Evolutionary conservation across 805 yeast genomes (phyloP).

Genomic region (Nadsonia fulvescens): DNA sequence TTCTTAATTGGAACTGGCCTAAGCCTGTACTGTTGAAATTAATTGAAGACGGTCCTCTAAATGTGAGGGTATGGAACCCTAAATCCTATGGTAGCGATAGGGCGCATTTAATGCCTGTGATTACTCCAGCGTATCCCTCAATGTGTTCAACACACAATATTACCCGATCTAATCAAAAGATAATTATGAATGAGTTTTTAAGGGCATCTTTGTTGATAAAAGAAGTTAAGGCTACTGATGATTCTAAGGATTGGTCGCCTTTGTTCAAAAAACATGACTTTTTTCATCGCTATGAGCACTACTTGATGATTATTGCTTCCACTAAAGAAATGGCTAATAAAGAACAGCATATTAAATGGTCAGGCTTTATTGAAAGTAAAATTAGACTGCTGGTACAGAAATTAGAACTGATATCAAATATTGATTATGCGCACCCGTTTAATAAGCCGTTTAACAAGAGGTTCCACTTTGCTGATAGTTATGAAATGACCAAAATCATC

Average conservation of each 20-base stretch:
- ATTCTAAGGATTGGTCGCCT: constrained; percentile 55
- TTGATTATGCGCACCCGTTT: constrained; percentile 77
- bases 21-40: constrained; percentile 87
- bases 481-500: constrained; percentile 36
- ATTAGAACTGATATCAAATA: constrained; percentile 58
- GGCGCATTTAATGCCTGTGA: constrained; percentile 89
- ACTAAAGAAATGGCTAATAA: constrained; percentile 47
- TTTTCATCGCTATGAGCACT: constrained; percentile 70
- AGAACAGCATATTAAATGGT: constrained; percentile 85
- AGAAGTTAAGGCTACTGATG: constrained; percentile 46
- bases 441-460: constrained; percentile 61
- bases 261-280: constrained; percentile 66
- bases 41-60: constrained; percentile 96
- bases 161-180: constrained; percentile 68
- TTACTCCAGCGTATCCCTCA: constrained; percentile 95
- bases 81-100: constrained; percentile 75
- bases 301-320: constrained; percentile 63
- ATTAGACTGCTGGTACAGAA: constrained; percentile 67
- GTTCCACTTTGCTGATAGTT: constrained; percentile 45
- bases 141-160: constrained; percentile 99
- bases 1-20: constrained; percentile 93
- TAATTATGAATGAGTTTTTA: constrained; percentile 60
- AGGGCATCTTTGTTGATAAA: constrained; percentile 60
- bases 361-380: constrained; percentile 84
- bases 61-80: constrained; percentile 95